A percentile compares a stretch with the other conserved stretches of the same genome.
Conservation (phyloP, 73 alveolate species). For the Paramecium sexaurelia region DNA sequence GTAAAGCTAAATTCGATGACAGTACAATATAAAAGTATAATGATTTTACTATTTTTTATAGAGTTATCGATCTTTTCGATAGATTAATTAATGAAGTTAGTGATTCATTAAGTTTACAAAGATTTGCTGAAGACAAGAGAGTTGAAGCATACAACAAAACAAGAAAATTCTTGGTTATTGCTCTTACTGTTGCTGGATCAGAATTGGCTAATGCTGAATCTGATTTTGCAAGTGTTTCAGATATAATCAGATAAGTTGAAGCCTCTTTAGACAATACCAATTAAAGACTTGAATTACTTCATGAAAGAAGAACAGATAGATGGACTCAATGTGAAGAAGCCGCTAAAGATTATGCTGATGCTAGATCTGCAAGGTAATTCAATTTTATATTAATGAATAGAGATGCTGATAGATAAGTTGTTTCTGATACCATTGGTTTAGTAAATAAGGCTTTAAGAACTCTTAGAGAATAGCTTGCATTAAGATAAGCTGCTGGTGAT, state of each 20-base stretch:
- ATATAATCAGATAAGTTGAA: conserved; percentile 7
- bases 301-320: conserved; percentile 50
- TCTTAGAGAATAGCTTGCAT: conserved; percentile 60
- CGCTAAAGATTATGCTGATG: conserved; percentile 44
- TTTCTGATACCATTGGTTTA: conserved; percentile 43
- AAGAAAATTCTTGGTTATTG: conserved; percentile 4
- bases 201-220: conserved; percentile 48
- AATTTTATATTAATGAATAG: neutral
- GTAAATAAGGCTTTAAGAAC: conserved; percentile 43
- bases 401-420: conserved; percentile 59
- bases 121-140: conserved; percentile 62
- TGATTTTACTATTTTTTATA: neutral
- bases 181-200: neutral
- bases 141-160: conserved; percentile 24
- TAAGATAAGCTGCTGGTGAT: conserved; percentile 58
- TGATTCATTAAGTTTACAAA: conserved; percentile 32
- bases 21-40: conserved; percentile 9
- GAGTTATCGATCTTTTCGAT: conserved; percentile 37
- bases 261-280: conserved; percentile 35
- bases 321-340: conserved; percentile 60
- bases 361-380: conserved; percentile 54
- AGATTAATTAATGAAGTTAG: conserved; percentile 42
- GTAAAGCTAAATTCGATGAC: conserved; percentile 10
- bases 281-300: neutral
- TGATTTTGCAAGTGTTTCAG: conserved; percentile 27